A percentile compares a stretch with the other conserved stretches of the same genome.
Evolutionary conservation across 805 yeast species (phyloP).

Genomic region (Wickerhamiella azymoides): DNA sequence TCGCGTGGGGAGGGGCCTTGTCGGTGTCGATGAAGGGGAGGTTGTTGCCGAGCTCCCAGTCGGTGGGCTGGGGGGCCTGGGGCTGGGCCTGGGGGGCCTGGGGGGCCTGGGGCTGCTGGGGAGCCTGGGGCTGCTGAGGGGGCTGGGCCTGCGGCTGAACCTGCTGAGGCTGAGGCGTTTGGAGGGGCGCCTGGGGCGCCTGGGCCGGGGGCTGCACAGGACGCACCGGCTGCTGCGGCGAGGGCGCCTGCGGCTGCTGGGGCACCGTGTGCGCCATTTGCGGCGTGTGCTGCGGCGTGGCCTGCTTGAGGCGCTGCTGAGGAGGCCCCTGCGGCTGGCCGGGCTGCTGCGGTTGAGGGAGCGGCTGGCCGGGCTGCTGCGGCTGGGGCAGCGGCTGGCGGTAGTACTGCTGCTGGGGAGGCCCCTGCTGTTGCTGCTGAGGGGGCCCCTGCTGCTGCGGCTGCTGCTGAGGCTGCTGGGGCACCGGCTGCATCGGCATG

Average conservation of each 20-base stretch:
- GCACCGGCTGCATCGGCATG: conserved; percentile 15
- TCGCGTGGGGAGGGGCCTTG: conserved; percentile 59
- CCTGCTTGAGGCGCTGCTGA: neutral
- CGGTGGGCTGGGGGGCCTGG: conserved; percentile 14
- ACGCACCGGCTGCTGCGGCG: neutral
- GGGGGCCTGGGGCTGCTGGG: conserved; percentile 19
- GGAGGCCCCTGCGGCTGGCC: neutral
- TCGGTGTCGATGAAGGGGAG: conserved; percentile 58
- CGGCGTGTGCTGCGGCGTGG: neutral
- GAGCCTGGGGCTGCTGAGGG: conserved; percentile 10
- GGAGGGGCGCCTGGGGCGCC: neutral
- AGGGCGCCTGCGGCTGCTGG: conserved; percentile 4
- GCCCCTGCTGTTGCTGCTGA: conserved; percentile 11
- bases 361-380: neutral
- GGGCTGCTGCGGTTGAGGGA: neutral
- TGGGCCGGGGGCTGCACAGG: neutral
- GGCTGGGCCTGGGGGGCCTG: conserved; percentile 18
- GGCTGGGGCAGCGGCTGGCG: conserved; percentile 9
- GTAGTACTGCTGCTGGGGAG: conserved; percentile 9
- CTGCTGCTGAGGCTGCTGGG: conserved; percentile 8
- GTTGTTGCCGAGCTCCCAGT: conserved; percentile 22
- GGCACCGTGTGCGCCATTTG: neutral
- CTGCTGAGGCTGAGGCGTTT: conserved; percentile 16
- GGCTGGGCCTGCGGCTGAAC: conserved; percentile 17
- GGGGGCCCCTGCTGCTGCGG: conserved; percentile 10